Conservation (phyloP, 768 basidiomycete species). For the Suillus bovinus region DNA sequence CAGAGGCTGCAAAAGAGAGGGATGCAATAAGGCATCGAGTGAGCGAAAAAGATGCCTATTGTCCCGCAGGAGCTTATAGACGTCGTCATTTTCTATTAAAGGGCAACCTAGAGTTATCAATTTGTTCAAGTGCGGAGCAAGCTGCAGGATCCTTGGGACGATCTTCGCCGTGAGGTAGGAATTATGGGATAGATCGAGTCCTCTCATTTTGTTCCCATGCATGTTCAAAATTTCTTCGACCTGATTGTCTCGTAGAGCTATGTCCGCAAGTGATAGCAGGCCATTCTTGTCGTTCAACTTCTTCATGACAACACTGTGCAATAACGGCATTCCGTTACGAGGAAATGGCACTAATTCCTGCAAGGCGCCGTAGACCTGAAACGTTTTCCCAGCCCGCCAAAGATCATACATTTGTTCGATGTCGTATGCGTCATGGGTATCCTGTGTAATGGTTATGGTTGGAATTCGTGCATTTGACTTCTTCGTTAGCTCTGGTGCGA, state of each 20-base stretch:
- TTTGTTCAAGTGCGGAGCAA: not conserved
- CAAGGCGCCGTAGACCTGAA: not conserved
- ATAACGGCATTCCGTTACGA: not conserved
- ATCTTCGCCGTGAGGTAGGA: not conserved
- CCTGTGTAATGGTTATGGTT: not conserved
- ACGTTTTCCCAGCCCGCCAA: not conserved
- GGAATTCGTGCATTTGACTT: not conserved
- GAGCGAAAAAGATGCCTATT: not conserved
- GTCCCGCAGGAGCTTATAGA: not conserved
- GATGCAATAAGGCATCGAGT: not conserved
- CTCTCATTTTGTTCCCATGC: not conserved
- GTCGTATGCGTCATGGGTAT: not conserved
- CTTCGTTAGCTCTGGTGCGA: not conserved
- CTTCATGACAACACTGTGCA: not conserved
- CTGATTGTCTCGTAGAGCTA: not conserved
- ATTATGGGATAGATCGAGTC: not conserved
- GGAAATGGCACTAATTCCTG: not conserved
- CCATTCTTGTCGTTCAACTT: not conserved
- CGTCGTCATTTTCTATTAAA: not conserved
- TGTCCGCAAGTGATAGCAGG: not conserved
- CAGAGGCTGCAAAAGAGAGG: not conserved
- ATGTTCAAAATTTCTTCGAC: not conserved
- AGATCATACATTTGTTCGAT: not conserved
- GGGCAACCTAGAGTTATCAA: not conserved
- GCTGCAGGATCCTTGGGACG: not conserved